phyloP scores from a whole-genome alignment of 2,329 filamentous ascomycete species.

The Aspergillus unguis region DNA sequence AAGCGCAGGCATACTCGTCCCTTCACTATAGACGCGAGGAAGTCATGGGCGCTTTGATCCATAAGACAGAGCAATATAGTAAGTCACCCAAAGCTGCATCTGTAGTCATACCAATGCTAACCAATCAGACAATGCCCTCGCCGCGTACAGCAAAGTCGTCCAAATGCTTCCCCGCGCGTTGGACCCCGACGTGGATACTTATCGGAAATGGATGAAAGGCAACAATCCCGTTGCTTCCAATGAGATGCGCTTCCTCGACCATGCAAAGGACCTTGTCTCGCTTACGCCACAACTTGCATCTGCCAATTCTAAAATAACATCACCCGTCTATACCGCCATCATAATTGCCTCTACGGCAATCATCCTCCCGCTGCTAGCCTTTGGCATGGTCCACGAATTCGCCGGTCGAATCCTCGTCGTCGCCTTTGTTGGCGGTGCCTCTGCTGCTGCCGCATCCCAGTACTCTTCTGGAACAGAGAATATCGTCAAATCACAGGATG shows the following conservation, averaged over 20 bases:
- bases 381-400: conserved; percentile 56
- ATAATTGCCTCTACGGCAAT: conserved; percentile 51
- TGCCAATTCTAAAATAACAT: conserved; percentile 15
- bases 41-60: conserved; percentile 53
- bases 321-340: conserved; percentile 38
- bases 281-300: conserved; percentile 24
- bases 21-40: conserved; percentile 54
- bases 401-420: conserved; percentile 58
- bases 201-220: conserved; percentile 53
- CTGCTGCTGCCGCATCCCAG: conserved; percentile 39
- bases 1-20: conserved; percentile 51
- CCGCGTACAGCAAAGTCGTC: conserved; percentile 47
- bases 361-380: conserved; percentile 57
- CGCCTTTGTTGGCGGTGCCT: conserved; percentile 50
- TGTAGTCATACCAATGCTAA: neutral
- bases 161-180: conserved; percentile 47
- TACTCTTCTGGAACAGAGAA: conserved; percentile 34
- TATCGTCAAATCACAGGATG: conserved; percentile 37
- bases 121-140: conserved; percentile 39
- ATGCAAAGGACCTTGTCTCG: conserved; percentile 46
- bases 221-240: conserved; percentile 48
- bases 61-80: conserved; percentile 63
- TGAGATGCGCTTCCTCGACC: conserved; percentile 54
- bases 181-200: conserved; percentile 48
- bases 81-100: conserved; percentile 25